Evolutionary conservation across 2,329 filamentous ascomycete species (phyloP).

Genomic region (Cercospora sp.): DNA sequence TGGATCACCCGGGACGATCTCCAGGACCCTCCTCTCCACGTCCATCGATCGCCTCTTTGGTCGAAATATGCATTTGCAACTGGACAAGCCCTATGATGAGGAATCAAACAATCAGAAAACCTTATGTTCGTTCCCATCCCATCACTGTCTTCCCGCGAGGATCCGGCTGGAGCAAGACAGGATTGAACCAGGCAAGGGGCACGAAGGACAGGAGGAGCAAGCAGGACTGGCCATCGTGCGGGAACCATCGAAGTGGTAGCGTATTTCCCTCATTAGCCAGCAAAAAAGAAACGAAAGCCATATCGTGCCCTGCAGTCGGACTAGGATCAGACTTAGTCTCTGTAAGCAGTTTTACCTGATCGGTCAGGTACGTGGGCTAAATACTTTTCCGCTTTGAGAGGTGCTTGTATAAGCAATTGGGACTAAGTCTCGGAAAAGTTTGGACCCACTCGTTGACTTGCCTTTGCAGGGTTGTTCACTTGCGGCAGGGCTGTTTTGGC

Average conservation of each 20-base stretch:
- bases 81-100: not conserved
- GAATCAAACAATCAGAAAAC: not conserved
- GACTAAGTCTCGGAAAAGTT: not conserved
- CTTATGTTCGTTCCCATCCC: not conserved
- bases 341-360: not conserved
- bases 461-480: no score
- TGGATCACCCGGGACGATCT: not conserved
- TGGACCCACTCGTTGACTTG: no score
- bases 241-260: not conserved
- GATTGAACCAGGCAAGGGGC: not conserved
- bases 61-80: not conserved
- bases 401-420: not conserved
- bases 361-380: not conserved
- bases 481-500: no score
- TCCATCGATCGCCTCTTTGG: not conserved
- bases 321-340: not conserved
- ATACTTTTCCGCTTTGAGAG: not conserved
- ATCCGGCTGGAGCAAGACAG: not conserved
- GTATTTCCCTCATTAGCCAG: not conserved
- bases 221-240: not conserved
- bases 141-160: not conserved
- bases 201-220: not conserved
- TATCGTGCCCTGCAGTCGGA: not conserved
- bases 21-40: not conserved
- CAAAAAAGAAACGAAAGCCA: not conserved